phyloP scores from a whole-genome alignment of 306 rosid genomes.

The Fagus crenata region DNA sequence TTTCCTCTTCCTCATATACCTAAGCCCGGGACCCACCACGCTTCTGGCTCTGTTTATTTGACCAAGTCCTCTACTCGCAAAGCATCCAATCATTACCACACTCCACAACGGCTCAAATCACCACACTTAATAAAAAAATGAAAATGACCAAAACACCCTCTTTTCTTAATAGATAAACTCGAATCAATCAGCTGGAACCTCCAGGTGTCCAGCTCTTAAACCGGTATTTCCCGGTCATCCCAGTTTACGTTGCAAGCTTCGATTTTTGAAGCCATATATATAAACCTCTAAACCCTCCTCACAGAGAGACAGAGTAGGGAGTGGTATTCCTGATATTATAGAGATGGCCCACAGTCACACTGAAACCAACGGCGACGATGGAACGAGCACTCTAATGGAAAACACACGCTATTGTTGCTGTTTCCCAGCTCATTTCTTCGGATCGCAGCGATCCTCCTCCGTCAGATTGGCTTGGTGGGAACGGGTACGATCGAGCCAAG shows the following conservation, averaged over 20 bases:
- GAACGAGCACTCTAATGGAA: conserved; percentile 33
- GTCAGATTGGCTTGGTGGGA: conserved; percentile 67
- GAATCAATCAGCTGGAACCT: not conserved
- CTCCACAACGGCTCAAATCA: not conserved
- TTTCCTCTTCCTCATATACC: no score
- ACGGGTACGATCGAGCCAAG: conserved; percentile 41
- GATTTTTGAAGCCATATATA: not conserved
- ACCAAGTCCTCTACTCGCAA: not conserved
- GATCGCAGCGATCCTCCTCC: conserved; percentile 40
- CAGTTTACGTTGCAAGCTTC: conserved; percentile 30
- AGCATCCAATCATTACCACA: conserved; percentile 1
- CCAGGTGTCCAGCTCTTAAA: not conserved
- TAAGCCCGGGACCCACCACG: no score
- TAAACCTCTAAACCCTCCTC: not conserved
- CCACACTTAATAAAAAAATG: no score
- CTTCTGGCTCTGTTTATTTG: not conserved
- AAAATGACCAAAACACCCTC: not conserved
- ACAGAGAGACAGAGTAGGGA: not conserved
- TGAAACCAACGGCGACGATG: conserved; percentile 39
- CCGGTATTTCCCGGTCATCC: conserved; percentile 38
- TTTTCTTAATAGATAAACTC: not conserved
- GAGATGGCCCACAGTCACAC: conserved; percentile 36
- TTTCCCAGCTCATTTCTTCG: conserved; percentile 45
- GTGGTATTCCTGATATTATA: not conserved
- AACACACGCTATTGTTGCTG: conserved; percentile 58